Evolutionary conservation across 129 eudicot genomes (phyloP).

Genomic region (Arctium minus): DNA sequence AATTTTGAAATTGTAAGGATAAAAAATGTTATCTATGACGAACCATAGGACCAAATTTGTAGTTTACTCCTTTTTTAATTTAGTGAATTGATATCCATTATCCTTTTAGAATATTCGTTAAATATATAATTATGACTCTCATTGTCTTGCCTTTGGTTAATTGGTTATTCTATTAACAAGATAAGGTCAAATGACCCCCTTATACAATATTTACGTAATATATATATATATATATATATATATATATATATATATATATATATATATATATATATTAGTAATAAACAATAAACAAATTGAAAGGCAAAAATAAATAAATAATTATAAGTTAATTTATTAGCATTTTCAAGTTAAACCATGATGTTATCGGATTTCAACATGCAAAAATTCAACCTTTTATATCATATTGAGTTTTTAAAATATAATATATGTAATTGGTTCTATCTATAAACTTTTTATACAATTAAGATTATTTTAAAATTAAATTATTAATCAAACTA

Average conservation of each 20-base stretch:
- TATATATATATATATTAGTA: not conserved
- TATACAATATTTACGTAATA: not conserved
- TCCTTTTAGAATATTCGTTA: constrained; percentile 24
- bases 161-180: constrained; percentile 17
- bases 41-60: no score
- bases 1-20: no score
- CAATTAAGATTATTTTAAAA: no score
- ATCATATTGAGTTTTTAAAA: not conserved
- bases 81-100: constrained; percentile 13
- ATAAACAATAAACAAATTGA: not conserved
- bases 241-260: no score
- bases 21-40: no score
- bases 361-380: not conserved
- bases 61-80: no score
- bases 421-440: no score
- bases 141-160: constrained; percentile 1
- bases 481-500: no score
- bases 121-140: constrained; percentile 18
- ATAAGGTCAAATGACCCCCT: constrained; percentile 19
- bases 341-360: not conserved
- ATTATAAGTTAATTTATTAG: not conserved
- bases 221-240: not conserved
- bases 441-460: no score
- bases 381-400: not conserved
- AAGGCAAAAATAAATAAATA: not conserved